Conservation (phyloP, 2,329 filamentous ascomycete species). For the Fusarium sp. region DNA sequence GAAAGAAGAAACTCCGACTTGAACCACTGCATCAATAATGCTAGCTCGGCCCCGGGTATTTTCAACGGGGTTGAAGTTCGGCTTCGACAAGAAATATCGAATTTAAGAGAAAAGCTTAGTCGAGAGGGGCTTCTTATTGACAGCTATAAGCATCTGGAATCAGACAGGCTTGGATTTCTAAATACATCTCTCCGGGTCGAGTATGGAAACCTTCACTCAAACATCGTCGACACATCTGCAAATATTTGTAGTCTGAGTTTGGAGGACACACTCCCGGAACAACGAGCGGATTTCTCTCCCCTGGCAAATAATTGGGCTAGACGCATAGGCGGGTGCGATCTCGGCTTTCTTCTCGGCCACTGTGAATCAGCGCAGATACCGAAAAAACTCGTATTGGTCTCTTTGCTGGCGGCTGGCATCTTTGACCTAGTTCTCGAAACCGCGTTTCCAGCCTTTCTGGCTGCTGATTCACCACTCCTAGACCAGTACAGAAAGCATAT, state of each 20-base stretch:
- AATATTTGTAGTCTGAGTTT: neutral
- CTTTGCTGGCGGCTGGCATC: neutral
- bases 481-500: neutral
- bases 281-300: neutral
- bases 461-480: neutral
- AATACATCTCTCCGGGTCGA: neutral
- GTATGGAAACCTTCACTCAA: neutral
- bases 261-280: neutral
- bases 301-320: neutral
- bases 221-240: rapidly evolving
- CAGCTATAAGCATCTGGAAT: no score
- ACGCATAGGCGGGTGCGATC: rapidly evolving
- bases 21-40: no score
- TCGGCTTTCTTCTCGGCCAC: neutral
- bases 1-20: no score
- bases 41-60: no score
- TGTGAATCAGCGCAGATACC: neutral
- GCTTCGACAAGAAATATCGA: no score
- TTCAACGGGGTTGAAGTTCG: no score
- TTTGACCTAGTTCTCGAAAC: neutral
- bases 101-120: no score
- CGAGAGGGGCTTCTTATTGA: no score
- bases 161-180: no score
- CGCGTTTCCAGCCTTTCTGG: neutral
- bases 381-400: neutral